Conservation (phyloP, 345 rosid genomes). For the Acer yangbiense region DNA sequence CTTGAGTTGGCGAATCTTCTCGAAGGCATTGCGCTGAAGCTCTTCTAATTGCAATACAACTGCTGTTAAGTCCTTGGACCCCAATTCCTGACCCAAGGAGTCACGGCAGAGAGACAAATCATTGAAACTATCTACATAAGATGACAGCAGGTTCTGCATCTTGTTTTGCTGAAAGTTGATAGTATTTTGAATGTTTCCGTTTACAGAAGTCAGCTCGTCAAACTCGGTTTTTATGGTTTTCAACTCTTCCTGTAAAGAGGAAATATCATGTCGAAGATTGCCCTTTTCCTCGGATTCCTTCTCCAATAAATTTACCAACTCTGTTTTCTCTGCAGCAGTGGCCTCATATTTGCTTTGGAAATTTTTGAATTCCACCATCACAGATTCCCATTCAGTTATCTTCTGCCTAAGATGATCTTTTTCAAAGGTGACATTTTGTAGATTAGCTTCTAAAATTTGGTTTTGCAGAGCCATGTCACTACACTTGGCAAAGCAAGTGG, state of each 20-base stretch:
- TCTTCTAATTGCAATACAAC: constrained; percentile 47
- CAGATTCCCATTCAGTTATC: constrained; percentile 68
- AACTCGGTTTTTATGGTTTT: constrained; percentile 43
- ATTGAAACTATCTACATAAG: constrained; percentile 44
- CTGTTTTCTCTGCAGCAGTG: constrained; percentile 58
- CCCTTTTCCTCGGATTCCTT: constrained; percentile 55
- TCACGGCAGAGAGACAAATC: constrained; percentile 37
- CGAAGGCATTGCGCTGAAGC: constrained; percentile 52
- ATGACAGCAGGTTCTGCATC: constrained; percentile 43
- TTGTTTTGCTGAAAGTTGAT: constrained; percentile 42
- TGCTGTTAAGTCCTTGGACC: constrained; percentile 45
- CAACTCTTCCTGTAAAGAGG: constrained; percentile 56
- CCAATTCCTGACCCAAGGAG: constrained; percentile 36
- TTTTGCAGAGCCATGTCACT: constrained; percentile 60
- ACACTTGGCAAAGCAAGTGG: constrained; percentile 56
- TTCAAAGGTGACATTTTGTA: constrained; percentile 55
- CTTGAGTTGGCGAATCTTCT: constrained; percentile 44
- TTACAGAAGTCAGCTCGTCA: constrained; percentile 47
- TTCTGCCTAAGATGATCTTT: constrained; percentile 64
- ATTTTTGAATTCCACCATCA: constrained; percentile 49
- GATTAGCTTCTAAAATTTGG: constrained; percentile 55
- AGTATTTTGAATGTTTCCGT: constrained; percentile 50
- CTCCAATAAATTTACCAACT: constrained; percentile 58
- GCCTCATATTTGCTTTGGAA: constrained; percentile 60
- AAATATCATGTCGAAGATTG: constrained; percentile 48